phyloP scores from a whole-genome alignment of 2,329 filamentous ascomycete species.

The Ophiostoma australiae region DNA sequence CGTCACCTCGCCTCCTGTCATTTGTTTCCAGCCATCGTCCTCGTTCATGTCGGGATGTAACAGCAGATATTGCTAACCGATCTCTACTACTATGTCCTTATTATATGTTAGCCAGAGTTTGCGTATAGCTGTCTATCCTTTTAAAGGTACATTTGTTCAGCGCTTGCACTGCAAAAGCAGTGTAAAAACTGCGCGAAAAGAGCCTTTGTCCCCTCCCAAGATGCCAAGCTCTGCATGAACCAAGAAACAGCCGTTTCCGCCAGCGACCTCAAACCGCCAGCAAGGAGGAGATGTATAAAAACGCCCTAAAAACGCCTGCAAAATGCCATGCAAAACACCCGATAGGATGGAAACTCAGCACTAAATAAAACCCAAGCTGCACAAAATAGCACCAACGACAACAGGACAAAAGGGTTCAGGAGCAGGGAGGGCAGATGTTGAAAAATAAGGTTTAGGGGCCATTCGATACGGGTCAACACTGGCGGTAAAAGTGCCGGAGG shows the following conservation, averaged over 20 bases:
- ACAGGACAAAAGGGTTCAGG: not conserved
- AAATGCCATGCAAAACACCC: not conserved
- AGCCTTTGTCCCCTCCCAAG: not conserved
- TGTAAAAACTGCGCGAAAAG: not conserved
- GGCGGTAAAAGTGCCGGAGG: not conserved
- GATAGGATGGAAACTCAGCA: not conserved
- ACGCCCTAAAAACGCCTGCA: not conserved
- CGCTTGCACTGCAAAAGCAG: not conserved
- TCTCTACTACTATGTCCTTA: too few relatives aligned
- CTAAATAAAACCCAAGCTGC: not conserved
- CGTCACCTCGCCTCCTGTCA: not conserved
- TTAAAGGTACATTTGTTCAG: not conserved
- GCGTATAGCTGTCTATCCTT: not conserved
- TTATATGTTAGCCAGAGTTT: not conserved
- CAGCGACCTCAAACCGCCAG: conserved; percentile 22
- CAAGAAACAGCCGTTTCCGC: conserved; percentile 16
- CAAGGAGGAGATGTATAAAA: not conserved
- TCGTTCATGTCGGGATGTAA: not conserved
- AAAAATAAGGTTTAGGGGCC: conserved; percentile 9
- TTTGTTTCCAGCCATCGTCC: not conserved
- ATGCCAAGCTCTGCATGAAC: conserved; percentile 23
- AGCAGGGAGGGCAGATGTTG: not conserved
- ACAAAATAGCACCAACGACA: not conserved
- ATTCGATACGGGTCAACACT: not conserved
- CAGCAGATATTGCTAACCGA: not conserved